Evolutionary conservation across 1,284 basidiomycete genomes (phyloP), one percentile per base, ranked within the genome.

Genomic region (Irpex sp.): DNA sequence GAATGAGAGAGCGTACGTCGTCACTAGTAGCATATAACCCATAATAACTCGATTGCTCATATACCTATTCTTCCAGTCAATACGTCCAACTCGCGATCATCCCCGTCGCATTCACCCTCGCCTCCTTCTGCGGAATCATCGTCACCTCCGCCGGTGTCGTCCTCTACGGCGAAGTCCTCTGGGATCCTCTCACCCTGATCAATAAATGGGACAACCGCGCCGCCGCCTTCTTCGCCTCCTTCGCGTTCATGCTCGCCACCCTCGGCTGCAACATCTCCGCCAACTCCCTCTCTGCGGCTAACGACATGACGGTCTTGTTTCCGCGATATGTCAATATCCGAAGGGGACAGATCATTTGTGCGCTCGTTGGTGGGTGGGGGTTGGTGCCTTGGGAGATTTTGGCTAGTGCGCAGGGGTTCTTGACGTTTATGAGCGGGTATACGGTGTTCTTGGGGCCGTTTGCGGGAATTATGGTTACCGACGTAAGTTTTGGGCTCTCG

Each of bases 231-330:
- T 91, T 94, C 70, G 86, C 85, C 0, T 79, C 87, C 0, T 84
- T 90, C 71, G 79, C 82, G 26, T 93, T 91, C 74, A 78, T 83
- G 7, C 74, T 93, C 33, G 84, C 87, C 15, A 88, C 87, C 15
- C 77, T 92, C 57, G 90, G 89, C 26, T 87, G 88, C 58, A 93
- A 92, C 71, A 88, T 92, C 65, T 90, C 85, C 49, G 87, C 87
- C 7, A 89, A 93, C 75, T 88, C 86, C 49, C 77, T 93, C 63
- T 89, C 86, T 21, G 89, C 90, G 1, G 90, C 89, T 0, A 94
- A 92, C 73, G 87, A 93, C 73, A 84, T 92, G 79, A 87, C 85
- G 15, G 88, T 85, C 2, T 74, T 90, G 15, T 82, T 81, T 63
- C 88, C 88, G 21, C 77, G 79, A 63, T 92, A 86, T 69, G 86